These are phyloP conservation scores for Musa acuminata DNA, from an alignment of 176 grass and related monocot genomes.

Conservation along the genomic window DNA sequence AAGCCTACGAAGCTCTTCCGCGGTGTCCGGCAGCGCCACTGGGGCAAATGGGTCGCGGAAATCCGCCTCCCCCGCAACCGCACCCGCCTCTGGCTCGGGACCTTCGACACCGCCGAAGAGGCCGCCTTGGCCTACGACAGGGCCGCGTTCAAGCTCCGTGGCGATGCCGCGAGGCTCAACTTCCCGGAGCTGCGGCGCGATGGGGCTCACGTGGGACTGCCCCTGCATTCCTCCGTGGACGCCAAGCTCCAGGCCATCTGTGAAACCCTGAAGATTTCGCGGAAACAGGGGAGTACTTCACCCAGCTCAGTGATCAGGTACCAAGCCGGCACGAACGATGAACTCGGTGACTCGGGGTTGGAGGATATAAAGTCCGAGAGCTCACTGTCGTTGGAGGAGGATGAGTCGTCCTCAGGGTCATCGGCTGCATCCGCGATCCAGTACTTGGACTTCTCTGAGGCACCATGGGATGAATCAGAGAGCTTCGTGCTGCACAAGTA, in stretches of 20 bases:
- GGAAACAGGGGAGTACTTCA: not conserved
- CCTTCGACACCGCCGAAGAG: slow-evolving; percentile 21
- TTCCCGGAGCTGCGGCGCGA: not conserved
- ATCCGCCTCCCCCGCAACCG: slow-evolving; percentile 20
- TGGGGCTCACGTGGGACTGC: not conserved
- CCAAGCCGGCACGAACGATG: not conserved
- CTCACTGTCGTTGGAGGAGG: not conserved
- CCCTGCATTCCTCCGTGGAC: slow-evolving; percentile 14
- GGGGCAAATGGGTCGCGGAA: slow-evolving; percentile 23
- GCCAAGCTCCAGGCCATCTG: slow-evolving; percentile 15
- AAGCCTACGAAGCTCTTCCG: slow-evolving; percentile 21
- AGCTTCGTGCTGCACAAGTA: slow-evolving; percentile 20
- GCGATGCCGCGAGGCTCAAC: slow-evolving; percentile 12
- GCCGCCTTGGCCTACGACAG: slow-evolving; percentile 16
- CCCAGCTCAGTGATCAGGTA: not conserved
- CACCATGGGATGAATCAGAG: slow-evolving; percentile 18
- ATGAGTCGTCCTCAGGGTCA: not conserved
- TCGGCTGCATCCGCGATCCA: slow-evolving; percentile 5
- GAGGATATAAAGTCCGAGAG: slow-evolving; percentile 14
- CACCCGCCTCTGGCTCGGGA: slow-evolving; percentile 23
- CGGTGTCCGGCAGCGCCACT: slow-evolving; percentile 20
- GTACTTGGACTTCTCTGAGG: slow-evolving; percentile 15
- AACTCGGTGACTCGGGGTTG: not conserved
- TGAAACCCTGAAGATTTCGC: not conserved
- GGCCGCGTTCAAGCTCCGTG: slow-evolving; percentile 20